phyloP scores from a whole-genome alignment of 2,329 filamentous ascomycete species.

The Niveomyces coronatus region DNA sequence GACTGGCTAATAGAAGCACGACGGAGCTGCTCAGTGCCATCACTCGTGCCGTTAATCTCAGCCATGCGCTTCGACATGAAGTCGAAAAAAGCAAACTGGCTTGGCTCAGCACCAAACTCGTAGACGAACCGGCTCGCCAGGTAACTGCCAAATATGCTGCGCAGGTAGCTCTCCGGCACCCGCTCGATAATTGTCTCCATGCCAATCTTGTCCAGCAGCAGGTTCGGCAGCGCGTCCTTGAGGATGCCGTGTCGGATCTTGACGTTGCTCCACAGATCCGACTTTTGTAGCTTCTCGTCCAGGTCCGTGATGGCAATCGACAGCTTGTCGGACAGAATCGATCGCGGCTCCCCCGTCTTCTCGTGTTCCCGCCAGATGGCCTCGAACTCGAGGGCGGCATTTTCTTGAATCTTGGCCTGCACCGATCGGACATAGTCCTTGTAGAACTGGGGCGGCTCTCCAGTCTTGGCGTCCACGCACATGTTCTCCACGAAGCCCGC shows the following conservation, averaged over 20 bases:
- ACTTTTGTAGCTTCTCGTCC: constrained; percentile 91
- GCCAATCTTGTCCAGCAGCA: constrained; percentile 82
- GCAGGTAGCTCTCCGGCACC: constrained; percentile 84
- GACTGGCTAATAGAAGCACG: constrained; percentile 16
- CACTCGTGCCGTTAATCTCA: constrained; percentile 24
- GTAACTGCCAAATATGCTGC: constrained; percentile 93
- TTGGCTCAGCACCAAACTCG: constrained; percentile 82
- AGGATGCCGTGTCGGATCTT: constrained; percentile 69
- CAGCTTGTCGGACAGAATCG: constrained; percentile 83
- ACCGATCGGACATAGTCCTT: constrained; percentile 85
- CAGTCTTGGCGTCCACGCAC: constrained; percentile 62
- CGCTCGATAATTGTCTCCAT: constrained; percentile 77
- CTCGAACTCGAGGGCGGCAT: constrained; percentile 90
- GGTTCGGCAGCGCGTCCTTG: constrained; percentile 71
- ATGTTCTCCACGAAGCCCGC: constrained; percentile 82
- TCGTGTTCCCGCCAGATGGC: constrained; percentile 95
- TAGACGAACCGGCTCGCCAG: constrained; percentile 94
- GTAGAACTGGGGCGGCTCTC: constrained; percentile 81
- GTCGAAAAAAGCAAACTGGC: constrained; percentile 96
- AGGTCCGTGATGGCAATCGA: constrained; percentile 90
- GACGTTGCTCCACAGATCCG: constrained; percentile 80
- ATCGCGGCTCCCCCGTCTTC: constrained; percentile 66
- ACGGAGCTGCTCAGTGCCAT: constrained; percentile 19
- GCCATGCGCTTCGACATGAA: constrained; percentile 65
- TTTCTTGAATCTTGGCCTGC: constrained; percentile 81